These are phyloP conservation scores for Apiotrichum porosum DNA, from an alignment of 1,284 basidiomycete genomes.

Conservation along the genomic window DNA sequence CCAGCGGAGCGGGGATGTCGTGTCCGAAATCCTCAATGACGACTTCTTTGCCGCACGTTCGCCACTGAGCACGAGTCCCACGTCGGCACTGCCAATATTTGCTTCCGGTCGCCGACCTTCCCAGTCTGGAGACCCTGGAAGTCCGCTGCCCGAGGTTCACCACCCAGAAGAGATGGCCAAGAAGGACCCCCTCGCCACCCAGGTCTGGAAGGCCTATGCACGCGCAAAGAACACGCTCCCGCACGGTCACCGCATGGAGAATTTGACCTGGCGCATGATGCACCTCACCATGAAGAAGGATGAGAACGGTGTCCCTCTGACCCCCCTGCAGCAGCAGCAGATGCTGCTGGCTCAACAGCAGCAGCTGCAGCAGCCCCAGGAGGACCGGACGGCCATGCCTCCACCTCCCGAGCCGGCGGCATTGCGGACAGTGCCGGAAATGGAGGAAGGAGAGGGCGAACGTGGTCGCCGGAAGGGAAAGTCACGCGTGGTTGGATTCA, in stretches of 20 bases:
- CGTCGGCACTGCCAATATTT: conserved; percentile 13
- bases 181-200: conserved; percentile 84
- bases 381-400: conserved; percentile 3
- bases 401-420: conserved; percentile 3
- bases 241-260: conserved; percentile 93
- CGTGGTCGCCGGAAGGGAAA: conserved; percentile 55
- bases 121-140: conserved; percentile 21
- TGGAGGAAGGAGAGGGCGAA: conserved; percentile 22
- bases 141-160: conserved; percentile 19
- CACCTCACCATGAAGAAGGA: conserved; percentile 70
- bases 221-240: conserved; percentile 80
- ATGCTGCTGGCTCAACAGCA: conserved; percentile 1
- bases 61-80: conserved; percentile 27
- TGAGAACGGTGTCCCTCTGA: conserved; percentile 17
- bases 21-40: conserved; percentile 43
- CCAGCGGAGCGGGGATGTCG: conserved; percentile 26
- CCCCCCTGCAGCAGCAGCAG: neutral
- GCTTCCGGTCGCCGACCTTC: conserved; percentile 28
- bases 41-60: conserved; percentile 35
- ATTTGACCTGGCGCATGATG: conserved; percentile 98
- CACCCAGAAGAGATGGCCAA: conserved; percentile 45
- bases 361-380: no score
- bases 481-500: conserved; percentile 51
- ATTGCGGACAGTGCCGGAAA: neutral
- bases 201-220: conserved; percentile 96